These are phyloP conservation scores for Madurella mycetomatis DNA, from an alignment of 2,329 filamentous ascomycete genomes.

Conservation along the genomic window DNA sequence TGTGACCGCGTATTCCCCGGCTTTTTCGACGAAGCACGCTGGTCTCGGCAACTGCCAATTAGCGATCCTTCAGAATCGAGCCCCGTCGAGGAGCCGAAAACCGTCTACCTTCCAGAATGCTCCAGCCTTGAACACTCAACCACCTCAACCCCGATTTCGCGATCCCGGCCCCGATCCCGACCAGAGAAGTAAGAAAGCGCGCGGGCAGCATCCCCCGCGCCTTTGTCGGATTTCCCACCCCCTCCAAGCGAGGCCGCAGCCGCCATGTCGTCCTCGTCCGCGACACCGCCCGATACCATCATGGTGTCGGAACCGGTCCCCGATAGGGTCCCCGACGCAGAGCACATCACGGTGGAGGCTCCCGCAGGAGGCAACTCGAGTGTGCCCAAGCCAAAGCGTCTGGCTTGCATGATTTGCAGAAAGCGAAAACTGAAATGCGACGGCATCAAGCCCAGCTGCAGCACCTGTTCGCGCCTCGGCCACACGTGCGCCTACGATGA, in stretches of 20 bases:
- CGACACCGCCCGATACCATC: constrained; percentile 28
- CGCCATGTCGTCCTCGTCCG: constrained; percentile 28
- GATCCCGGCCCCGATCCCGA: not conserved
- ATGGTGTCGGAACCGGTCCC: constrained; percentile 25
- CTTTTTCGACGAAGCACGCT: not conserved
- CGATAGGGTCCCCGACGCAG: constrained; percentile 13
- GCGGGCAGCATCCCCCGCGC: no score
- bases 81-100: not conserved
- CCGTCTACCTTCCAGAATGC: not conserved
- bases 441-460: constrained; percentile 76
- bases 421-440: constrained; percentile 92
- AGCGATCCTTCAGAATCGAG: not conserved
- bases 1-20: not conserved
- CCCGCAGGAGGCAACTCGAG: constrained; percentile 42
- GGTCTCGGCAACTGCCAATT: not conserved
- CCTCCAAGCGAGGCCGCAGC: not conserved
- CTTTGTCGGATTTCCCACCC: not conserved
- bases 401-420: constrained; percentile 91
- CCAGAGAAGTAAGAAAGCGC: not conserved
- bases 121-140: no score
- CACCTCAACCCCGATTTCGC: not conserved
- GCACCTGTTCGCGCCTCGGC: constrained; percentile 79
- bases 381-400: constrained; percentile 79
- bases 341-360: constrained; percentile 12
- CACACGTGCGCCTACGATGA: constrained; percentile 90